These are phyloP conservation scores for Cyathus striatus DNA, from an alignment of 768 basidiomycete species.

Conservation along the genomic window DNA sequence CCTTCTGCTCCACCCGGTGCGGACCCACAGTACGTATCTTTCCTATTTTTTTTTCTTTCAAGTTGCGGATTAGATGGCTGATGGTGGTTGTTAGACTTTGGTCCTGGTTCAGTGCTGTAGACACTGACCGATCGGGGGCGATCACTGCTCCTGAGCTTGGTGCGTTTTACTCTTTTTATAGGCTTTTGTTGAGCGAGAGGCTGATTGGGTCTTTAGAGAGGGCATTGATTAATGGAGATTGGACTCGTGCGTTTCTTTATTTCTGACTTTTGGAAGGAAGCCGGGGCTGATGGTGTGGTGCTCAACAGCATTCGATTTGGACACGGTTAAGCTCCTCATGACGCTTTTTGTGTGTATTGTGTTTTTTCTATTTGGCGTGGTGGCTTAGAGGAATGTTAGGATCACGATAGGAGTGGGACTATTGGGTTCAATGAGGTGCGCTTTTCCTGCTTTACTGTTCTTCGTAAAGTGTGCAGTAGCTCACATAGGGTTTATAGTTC, in stretches of 20 bases:
- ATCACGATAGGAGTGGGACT: slow-evolving; percentile 70
- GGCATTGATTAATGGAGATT: slow-evolving; percentile 58
- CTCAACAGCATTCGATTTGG: slow-evolving; percentile 68
- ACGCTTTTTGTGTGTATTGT: slow-evolving; percentile 59
- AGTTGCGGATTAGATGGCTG: background rate
- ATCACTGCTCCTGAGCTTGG: slow-evolving; percentile 66
- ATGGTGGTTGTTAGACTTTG: slow-evolving; percentile 45
- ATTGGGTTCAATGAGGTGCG: slow-evolving; percentile 75
- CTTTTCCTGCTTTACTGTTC: background rate
- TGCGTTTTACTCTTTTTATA: slow-evolving; percentile 27
- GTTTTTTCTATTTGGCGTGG: background rate
- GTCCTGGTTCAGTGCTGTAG: slow-evolving; percentile 69
- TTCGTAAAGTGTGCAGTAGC: slow-evolving; percentile 6
- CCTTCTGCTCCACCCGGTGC: slow-evolving; percentile 69
- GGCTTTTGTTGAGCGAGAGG: background rate
- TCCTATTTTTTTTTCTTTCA: background rate
- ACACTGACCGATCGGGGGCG: slow-evolving; percentile 61
- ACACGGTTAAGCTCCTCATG: slow-evolving; percentile 85
- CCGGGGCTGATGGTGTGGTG: background rate
- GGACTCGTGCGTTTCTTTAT: slow-evolving; percentile 52
- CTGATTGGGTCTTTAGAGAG: slow-evolving; percentile 25
- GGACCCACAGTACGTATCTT: slow-evolving; percentile 63
- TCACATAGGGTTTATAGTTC: slow-evolving; percentile 41
- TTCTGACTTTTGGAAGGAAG: background rate
- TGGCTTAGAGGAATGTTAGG: slow-evolving; percentile 22